These are phyloP conservation scores for Pseudisothecium myosuroides DNA, from an alignment of 225 moss, liverwort and hornwort species.

Conservation along the genomic window DNA sequence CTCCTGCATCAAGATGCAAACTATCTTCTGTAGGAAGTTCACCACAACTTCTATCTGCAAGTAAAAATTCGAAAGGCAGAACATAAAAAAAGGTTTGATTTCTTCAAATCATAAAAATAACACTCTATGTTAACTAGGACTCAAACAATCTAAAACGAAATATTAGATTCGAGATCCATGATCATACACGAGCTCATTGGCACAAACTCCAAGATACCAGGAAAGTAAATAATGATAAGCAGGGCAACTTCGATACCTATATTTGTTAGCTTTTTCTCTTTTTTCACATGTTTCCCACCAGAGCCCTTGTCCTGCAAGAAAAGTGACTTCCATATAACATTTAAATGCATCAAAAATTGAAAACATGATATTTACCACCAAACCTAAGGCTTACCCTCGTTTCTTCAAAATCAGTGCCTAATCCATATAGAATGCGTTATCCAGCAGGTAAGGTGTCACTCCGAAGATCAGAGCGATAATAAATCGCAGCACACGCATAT, in stretches of 20 bases:
- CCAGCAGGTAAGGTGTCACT: background rate
- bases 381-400: background rate
- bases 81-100: background rate
- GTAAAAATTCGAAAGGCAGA: background rate
- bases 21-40: background rate
- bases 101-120: background rate
- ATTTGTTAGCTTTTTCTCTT: constrained; percentile 45
- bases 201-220: background rate
- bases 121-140: background rate
- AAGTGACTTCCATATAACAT: background rate
- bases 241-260: constrained; percentile 9
- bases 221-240: background rate
- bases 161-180: background rate
- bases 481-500: background rate
- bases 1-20: constrained; percentile 25
- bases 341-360: background rate
- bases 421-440: background rate
- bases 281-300: constrained; percentile 43
- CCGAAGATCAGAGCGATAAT: background rate
- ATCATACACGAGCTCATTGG: background rate
- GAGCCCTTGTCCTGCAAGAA: constrained; percentile 35
- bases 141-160: background rate
- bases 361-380: background rate
- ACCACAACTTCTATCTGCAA: background rate
- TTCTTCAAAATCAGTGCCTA: background rate